Evolutionary conservation across 2,329 filamentous ascomycete species (phyloP), one percentile per base, ranked within the genome.

Genomic region (Aspergillus glaucus): DNA sequence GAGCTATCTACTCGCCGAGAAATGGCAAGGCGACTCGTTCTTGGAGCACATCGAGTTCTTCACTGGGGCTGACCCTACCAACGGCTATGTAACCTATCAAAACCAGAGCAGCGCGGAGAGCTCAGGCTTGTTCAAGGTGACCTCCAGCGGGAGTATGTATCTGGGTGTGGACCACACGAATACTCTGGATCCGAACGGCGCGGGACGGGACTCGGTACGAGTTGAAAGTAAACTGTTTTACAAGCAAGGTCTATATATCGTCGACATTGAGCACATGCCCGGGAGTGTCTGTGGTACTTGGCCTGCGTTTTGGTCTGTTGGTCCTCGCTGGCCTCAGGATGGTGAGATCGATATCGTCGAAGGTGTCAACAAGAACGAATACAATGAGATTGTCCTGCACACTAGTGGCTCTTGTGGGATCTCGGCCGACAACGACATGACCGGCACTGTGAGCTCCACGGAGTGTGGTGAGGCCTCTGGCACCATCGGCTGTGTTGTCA

Each of bases 291-390:
- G 76, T 50, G 77, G 73, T 43, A 74, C 69, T 26, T 79, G 77
- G 77, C 76, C 76, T 2, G 74, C 74, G 6, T 75, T 74, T 50
- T 75, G 73, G 73, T 66, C 70, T 5, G 61, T 71, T 0, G 71
- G 71, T 15, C 54, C 56, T 17, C 55, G 65, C 32, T 75, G 73
- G 73, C 72, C 72, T 1, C 44, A 57, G 1, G 63, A 66, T 32
- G 73, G 73, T 12, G 73, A 76, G 64, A 76, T 79, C 41, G 76
- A 79, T 57, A 72, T 79, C 43, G 74, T 78, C 53, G 76, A 79
- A 55, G 74, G 72, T 6, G 74, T 79, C 50, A 77, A 79, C 54
- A 51, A 66, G 43, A 65, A 73, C 48, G 56, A 65, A 21, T 64
- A 59, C 44, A 73, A 71, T 47, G 60, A 69, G 37, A 76, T 78